Base-by-base conservation (phyloP, 2,329 filamentous ascomycete genomes). In the Coniella vitis region DNA sequence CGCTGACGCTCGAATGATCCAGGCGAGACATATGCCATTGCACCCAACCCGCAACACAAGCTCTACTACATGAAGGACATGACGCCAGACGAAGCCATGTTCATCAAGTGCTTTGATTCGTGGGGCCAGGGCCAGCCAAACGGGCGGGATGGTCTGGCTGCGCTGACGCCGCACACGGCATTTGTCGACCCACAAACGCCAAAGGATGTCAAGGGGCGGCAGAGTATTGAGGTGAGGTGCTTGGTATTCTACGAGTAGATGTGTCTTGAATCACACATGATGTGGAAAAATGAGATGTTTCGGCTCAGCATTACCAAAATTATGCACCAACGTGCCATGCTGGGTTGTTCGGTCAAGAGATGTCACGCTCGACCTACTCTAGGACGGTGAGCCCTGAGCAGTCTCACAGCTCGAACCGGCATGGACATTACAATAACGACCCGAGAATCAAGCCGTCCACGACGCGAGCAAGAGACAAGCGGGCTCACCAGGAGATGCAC, bases 51-150 rank as follows among this genome's bases (percentile, higher is more conserved):
- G 7, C 63, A 62, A 14, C 83, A 86, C 60, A 69, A 70, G 56
- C 83, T 83, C 57, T 84, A 76, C 57, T 86, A 85, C 56, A 68
- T 77, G 60, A 84, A 83, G 64, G 81, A 84, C 57, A 85, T 86
- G 82, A 78, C 72, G 40, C 70, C 70, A 4, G 70, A 72, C n/a
- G 69, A 74, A 61, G 69, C 61, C 8, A 57, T 74, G 55, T 62
- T 74, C 35, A 65, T 74, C 55, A 74, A 78, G 69, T 78, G 75
- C 57, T 78, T 76, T 54, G 75, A 78, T 57, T 75, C 71, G 4
- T 63, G 66, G 56, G 67, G 66, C 37, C 61, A 69, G 45, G 63
- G 63, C 2, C 59, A 60, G 52, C 60, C 60, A 4, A 55, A 55
- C 1, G 68, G 68, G 0, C 63, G 57, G 51, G 53, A 66, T 16